A percentile compares a stretch with the other conserved stretches of the same genome.
Evolutionary conservation across 2,329 filamentous ascomycete species (phyloP).

Genomic region (Pseudogymnoascus sp.): DNA sequence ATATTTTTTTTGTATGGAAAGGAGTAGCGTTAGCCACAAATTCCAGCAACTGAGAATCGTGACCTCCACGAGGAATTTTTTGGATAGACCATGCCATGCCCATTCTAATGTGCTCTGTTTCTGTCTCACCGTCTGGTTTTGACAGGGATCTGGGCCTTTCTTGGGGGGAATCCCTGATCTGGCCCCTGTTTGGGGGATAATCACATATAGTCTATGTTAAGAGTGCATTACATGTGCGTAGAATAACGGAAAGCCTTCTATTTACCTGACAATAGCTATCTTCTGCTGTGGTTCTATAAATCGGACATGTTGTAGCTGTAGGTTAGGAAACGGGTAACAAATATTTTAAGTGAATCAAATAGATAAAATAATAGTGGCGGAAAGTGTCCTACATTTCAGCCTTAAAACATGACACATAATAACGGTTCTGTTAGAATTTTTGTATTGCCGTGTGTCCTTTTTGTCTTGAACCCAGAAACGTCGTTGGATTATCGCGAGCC

Average conservation of each 20-base stretch:
- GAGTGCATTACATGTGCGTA: too few relatives aligned
- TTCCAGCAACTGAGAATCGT: slow-evolving; percentile 2
- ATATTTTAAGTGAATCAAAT: not conserved
- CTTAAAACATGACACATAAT: not conserved
- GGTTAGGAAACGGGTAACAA: not conserved
- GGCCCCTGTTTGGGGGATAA: too few relatives aligned
- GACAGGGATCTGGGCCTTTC: too few relatives aligned
- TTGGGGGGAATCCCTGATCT: too few relatives aligned
- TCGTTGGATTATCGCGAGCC: too few relatives aligned
- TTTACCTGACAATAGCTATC: too few relatives aligned
- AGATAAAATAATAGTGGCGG: not conserved
- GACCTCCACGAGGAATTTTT: not conserved
- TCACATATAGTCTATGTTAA: too few relatives aligned
- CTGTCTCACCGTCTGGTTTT: not conserved
- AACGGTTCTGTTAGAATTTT: not conserved
- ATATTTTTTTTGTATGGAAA: not conserved
- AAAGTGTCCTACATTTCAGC: not conserved
- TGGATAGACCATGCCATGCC: not conserved
- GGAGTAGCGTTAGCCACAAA: slow-evolving; percentile 4
- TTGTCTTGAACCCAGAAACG: too few relatives aligned
- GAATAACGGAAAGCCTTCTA: too few relatives aligned
- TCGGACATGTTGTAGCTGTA: too few relatives aligned
- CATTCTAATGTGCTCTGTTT: not conserved
- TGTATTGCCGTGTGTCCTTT: not conserved
- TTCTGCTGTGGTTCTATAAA: too few relatives aligned